Percentiles rank a stretch among this genome's conserved stretches.
These are phyloP conservation scores for Lipomyces anomalus DNA, from an alignment of 805 yeast species.

Conservation along the genomic window DNA sequence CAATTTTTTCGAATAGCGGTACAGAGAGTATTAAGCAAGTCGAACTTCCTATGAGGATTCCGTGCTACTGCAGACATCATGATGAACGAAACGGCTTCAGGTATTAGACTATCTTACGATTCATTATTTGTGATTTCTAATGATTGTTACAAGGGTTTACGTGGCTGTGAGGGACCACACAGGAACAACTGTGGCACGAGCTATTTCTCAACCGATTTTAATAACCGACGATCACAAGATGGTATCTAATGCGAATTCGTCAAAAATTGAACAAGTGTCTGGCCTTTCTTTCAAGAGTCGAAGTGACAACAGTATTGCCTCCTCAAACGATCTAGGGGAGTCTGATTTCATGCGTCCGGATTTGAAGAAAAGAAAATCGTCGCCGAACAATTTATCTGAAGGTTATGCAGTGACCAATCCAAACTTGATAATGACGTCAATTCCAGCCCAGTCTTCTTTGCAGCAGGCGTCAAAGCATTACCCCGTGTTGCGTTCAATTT, in stretches of 20 bases:
- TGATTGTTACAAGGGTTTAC: conserved; percentile 22
- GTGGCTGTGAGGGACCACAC: conserved; percentile 53
- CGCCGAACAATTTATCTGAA: too few relatives aligned
- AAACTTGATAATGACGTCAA: too few relatives aligned
- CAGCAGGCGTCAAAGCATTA: too few relatives aligned
- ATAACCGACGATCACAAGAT: conserved; percentile 92
- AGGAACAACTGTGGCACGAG: conserved; percentile 65
- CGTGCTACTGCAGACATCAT: conserved; percentile 95
- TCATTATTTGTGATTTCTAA: neutral
- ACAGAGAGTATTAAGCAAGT: conserved; percentile 33
- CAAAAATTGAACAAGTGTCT: neutral
- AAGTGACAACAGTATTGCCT: neutral
- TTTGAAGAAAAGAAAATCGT: neutral
- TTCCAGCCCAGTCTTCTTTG: too few relatives aligned
- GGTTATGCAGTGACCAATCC: neutral
- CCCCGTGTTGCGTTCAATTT: too few relatives aligned
- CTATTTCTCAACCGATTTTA: conserved; percentile 68
- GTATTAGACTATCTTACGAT: conserved; percentile 32
- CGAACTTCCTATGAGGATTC: conserved; percentile 65
- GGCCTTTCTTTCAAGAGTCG: too few relatives aligned
- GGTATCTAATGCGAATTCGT: conserved; percentile 14
- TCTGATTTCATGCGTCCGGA: neutral
- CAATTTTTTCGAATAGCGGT: conserved; percentile 10
- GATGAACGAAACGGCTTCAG: conserved; percentile 78
- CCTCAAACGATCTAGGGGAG: neutral